Base-by-base conservation (phyloP, 768 basidiomycete species). In the Tulasnella sp. region DNA sequence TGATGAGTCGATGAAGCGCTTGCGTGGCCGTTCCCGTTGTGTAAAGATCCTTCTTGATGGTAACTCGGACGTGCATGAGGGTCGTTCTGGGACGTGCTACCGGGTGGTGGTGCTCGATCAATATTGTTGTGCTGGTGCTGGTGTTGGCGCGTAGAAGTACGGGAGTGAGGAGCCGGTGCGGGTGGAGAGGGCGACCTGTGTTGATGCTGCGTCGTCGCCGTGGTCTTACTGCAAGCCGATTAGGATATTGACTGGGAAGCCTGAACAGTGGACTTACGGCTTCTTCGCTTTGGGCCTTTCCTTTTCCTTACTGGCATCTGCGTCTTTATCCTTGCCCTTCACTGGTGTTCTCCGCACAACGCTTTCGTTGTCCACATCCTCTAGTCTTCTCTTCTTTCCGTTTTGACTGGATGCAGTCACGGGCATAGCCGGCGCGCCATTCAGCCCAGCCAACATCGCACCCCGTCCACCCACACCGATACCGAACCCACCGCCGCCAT, bases 281-380 rank as follows among this genome's bases (percentile, higher is more conserved):
- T 60, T 60, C 41, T 53, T 52, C 30, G 51, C 34, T 12, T 41
- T 41, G 4, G 17, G 17, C n/a, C 42, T 5, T 46, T 55, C 27
- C 42, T 55, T 17, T 41, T 44, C 27, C 25, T 44, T 52, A 31
- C 34, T 46, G 11, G 42, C 34, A 12, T 51, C 57, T 49, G 21
- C 44, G 12, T 59, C 46, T 46, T 51, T 59, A 29, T 59, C 57
- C 31, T 59, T 59, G 57, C 57, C 57, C 46, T 59, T 59, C 17
- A 34, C 2, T 4, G 57, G 57, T 17, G 48, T 59, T 30, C 57
- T 25, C 30, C 57, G 57, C 34, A 48, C 43, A 43, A 43, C 45
- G 45, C 5, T 5, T 19, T n/a, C 45, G 25, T 53, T 17, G 29
- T 50, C 60, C 4, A 52, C 62, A n/a, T 54, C 62, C 22, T 61